Evolutionary conservation across 208 protist species (phyloP).

Genomic region (Trypanosomatidae sp.): DNA sequence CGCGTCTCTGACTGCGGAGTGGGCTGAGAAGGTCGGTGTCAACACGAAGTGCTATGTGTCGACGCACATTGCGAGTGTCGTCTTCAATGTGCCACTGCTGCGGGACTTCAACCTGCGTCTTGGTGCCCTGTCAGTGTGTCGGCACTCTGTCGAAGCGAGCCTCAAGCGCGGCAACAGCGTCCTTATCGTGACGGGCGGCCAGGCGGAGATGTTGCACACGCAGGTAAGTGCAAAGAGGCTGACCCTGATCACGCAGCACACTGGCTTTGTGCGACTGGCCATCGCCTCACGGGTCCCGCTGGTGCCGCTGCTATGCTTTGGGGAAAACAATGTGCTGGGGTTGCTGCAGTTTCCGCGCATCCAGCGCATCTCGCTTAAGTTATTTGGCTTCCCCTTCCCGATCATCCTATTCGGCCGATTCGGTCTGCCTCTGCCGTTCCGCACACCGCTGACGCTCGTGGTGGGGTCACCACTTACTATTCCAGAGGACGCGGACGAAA

Average conservation of each 20-base stretch:
- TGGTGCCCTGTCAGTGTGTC: constrained; percentile 57
- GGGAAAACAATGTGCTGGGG: constrained; percentile 74
- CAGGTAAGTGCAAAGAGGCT: constrained; percentile 40
- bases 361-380: constrained; percentile 55
- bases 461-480: constrained; percentile 68
- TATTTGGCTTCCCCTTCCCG: constrained; percentile 83
- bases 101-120: constrained; percentile 78
- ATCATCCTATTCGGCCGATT: constrained; percentile 74
- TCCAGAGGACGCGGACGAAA: constrained; percentile 44
- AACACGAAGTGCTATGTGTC: constrained; percentile 45
- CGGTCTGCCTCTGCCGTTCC: constrained; percentile 64
- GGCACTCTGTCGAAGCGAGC: constrained; percentile 48
- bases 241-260: constrained; percentile 76
- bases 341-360: constrained; percentile 63
- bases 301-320: constrained; percentile 85
- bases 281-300: constrained; percentile 63
- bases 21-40: constrained; percentile 53
- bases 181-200: constrained; percentile 83
- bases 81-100: constrained; percentile 74
- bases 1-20: constrained; percentile 51
- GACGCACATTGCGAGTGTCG: constrained; percentile 70
- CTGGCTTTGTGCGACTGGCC: constrained; percentile 78
- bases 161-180: constrained; percentile 67
- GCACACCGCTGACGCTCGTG: constrained; percentile 61
- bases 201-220: constrained; percentile 86